These are phyloP conservation scores for Globisporangium acanthophoron DNA, from an alignment of 352 stramenopile genomes.

Conservation along the genomic window DNA sequence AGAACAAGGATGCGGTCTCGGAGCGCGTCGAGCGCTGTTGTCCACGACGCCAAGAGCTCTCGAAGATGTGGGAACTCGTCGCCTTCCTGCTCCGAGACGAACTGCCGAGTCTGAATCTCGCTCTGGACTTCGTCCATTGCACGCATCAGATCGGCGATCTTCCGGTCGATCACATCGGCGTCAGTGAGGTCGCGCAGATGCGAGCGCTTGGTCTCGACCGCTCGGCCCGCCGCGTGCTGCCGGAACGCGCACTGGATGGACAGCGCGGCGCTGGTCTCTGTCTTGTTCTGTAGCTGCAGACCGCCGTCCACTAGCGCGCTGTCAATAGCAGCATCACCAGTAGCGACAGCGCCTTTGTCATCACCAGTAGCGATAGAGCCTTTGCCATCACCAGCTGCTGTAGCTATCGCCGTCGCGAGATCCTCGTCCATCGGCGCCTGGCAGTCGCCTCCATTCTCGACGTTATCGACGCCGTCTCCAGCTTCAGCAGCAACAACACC, in stretches of 20 bases:
- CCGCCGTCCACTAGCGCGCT: neutral
- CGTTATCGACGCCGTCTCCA: neutral
- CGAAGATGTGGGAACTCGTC: slow-evolving; percentile 32
- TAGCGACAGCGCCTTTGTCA: neutral
- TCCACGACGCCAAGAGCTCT: slow-evolving; percentile 25
- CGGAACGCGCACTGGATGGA: slow-evolving; percentile 57
- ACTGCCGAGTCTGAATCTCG: slow-evolving; percentile 26
- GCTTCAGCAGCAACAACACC: neutral
- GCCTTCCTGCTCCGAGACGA: slow-evolving; percentile 19
- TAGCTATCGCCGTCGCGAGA: no score
- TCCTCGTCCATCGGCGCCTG: neutral
- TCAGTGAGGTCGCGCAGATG: slow-evolving; percentile 27
- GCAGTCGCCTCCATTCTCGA: neutral
- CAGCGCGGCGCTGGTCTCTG: slow-evolving; percentile 7
- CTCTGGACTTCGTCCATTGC: slow-evolving; percentile 38
- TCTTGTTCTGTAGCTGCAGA: neutral
- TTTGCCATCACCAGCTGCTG: neutral
- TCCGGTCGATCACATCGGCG: slow-evolving; percentile 23
- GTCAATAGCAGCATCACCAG: neutral
- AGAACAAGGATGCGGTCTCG: slow-evolving; percentile 30
- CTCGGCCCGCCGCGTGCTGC: slow-evolving; percentile 26
- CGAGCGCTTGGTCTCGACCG: slow-evolving; percentile 21
- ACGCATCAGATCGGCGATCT: slow-evolving; percentile 30
- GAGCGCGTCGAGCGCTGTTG: slow-evolving; percentile 20
- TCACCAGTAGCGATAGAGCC: neutral